Evolutionary conservation across 2,329 filamentous ascomycete genomes (phyloP).

Genomic region (Scedosporium apiospermum): DNA sequence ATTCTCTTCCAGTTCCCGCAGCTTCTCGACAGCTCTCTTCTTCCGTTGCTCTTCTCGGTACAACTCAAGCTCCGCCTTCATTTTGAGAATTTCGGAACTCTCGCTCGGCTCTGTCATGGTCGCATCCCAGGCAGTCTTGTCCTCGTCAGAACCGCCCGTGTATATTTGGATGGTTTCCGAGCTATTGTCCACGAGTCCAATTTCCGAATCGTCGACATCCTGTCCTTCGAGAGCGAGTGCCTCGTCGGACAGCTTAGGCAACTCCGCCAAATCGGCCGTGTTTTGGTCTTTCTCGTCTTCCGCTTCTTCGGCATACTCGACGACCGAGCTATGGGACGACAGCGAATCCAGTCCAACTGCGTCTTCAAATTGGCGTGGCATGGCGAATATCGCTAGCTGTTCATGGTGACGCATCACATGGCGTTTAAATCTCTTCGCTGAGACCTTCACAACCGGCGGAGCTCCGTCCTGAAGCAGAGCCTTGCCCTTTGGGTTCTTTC

Average conservation of each 20-base stretch:
- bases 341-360: not conserved
- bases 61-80: constrained; percentile 48
- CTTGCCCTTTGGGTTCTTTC: not conserved
- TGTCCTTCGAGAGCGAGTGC: too few species aligned
- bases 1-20: constrained; percentile 32
- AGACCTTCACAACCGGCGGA: not conserved
- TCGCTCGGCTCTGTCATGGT: constrained; percentile 23
- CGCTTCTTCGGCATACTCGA: not conserved
- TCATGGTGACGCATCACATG: constrained; percentile 1
- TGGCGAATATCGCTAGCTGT: constrained; percentile 5
- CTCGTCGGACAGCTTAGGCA: too few species aligned
- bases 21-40: constrained; percentile 34
- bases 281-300: too few species aligned
- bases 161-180: too few species aligned
- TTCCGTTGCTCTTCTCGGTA: constrained; percentile 36
- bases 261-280: too few species aligned
- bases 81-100: constrained; percentile 46
- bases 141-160: too few species aligned
- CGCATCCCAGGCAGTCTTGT: too few species aligned
- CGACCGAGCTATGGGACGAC: not conserved
- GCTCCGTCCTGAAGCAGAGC: not conserved
- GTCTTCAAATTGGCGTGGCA: not conserved
- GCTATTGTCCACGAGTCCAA: too few species aligned
- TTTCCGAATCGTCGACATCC: too few species aligned
- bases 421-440: not conserved